Percentiles rank a stretch among this genome's conserved stretches.
Evolutionary conservation across 257 asterid species (phyloP).

Genomic region (Capsicum pubescens): DNA sequence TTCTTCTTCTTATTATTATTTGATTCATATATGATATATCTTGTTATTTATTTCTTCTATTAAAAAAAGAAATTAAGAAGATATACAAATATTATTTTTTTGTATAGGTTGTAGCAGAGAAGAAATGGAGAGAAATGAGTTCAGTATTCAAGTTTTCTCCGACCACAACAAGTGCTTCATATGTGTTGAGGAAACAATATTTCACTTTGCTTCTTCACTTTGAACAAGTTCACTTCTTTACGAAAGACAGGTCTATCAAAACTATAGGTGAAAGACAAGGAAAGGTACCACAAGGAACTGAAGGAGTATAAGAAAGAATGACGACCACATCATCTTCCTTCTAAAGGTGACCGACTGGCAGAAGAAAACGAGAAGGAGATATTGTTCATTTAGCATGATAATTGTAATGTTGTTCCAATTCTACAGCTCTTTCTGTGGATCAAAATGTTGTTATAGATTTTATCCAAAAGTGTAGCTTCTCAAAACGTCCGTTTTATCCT

Average conservation of each 20-base stretch:
- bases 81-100: neutral
- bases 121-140: slow-evolving; percentile 84
- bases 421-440: too few relatives aligned
- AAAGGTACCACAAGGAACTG: slow-evolving; percentile 65
- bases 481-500: neutral
- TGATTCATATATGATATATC: neutral
- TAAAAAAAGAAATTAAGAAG: neutral
- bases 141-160: slow-evolving; percentile 60
- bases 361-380: neutral
- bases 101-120: slow-evolving; percentile 60
- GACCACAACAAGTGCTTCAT: slow-evolving; percentile 85
- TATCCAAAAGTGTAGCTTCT: neutral
- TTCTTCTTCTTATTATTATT: neutral
- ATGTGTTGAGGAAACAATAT: slow-evolving; percentile 75
- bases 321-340: slow-evolving; percentile 3
- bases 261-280: slow-evolving; percentile 64
- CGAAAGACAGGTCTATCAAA: slow-evolving; percentile 61
- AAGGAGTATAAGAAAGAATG: slow-evolving; percentile 63
- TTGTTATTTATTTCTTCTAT: neutral
- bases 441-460: too few relatives aligned
- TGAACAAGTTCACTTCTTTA: slow-evolving; percentile 63
- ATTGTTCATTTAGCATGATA: neutral
- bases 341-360: slow-evolving; percentile 7
- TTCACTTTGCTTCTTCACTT: slow-evolving; percentile 54
- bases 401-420: neutral